These are phyloP conservation scores for Pythium myriotylum DNA, from an alignment of 352 stramenopile genomes.

Conservation along the genomic window DNA sequence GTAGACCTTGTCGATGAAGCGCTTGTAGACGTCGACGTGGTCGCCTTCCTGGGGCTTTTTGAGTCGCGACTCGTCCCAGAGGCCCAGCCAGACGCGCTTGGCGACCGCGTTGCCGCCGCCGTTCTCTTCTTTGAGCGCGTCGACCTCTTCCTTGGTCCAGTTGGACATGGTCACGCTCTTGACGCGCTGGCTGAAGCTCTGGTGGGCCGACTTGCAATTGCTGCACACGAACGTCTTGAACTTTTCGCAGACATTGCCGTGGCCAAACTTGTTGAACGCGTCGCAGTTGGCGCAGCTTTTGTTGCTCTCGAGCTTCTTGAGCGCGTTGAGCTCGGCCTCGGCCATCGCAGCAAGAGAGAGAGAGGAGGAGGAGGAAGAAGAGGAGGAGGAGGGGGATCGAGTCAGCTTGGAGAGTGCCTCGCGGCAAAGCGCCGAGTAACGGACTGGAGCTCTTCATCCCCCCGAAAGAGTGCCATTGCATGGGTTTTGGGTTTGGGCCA, in stretches of 20 bases:
- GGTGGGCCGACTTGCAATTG: slow-evolving; percentile 94
- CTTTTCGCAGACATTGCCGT: slow-evolving; percentile 93
- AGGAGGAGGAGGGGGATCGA: not conserved
- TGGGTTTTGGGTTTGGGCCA: not conserved
- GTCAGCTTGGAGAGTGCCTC: slow-evolving; percentile 1
- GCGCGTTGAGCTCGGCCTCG: slow-evolving; percentile 76
- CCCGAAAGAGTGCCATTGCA: not conserved
- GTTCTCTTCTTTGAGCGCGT: slow-evolving; percentile 84
- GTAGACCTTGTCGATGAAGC: slow-evolving; percentile 86
- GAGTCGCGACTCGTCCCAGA: slow-evolving; percentile 72
- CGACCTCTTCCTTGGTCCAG: slow-evolving; percentile 92
- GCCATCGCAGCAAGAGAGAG: slow-evolving; percentile 24
- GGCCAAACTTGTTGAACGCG: slow-evolving; percentile 90
- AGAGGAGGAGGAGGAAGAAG: slow-evolving; percentile 6
- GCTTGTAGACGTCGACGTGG: slow-evolving; percentile 85
- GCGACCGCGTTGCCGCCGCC: slow-evolving; percentile 88
- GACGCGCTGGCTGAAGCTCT: slow-evolving; percentile 94
- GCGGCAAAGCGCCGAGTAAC: not conserved
- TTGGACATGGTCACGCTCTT: slow-evolving; percentile 96
- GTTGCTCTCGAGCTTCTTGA: slow-evolving; percentile 86
- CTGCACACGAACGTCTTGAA: slow-evolving; percentile 94
- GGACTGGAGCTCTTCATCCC: slow-evolving; percentile 8
- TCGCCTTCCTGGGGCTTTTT: slow-evolving; percentile 75
- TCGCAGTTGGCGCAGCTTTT: slow-evolving; percentile 86
- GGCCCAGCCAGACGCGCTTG: slow-evolving; percentile 85